Evolutionary conservation across 352 stramenopile genomes (phyloP), one percentile per base, ranked within the genome.

Genomic region (Phytophthora pisi): DNA sequence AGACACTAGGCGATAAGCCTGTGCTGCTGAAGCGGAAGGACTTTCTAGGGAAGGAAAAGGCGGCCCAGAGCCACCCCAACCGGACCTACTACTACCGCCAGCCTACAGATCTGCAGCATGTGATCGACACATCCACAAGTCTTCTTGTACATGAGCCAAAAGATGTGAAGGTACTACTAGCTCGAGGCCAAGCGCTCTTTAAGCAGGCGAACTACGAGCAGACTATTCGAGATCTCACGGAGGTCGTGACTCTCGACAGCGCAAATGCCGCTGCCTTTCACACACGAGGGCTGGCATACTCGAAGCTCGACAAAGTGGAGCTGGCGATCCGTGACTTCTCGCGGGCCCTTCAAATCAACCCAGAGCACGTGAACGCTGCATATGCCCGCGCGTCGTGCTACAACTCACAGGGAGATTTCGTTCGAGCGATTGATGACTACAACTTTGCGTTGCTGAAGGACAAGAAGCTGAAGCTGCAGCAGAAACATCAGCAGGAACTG

Each of bases 391-490:
- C 88, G 2, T 93, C 91, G 20, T 96, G 84, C 56, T 94, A 90
- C 72, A 97, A 97, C 64, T 86, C 75, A 16, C 83, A 95, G 57
- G 90, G 88, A 3, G 82, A 95, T 71, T 95, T 96, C 59, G 75
- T 88, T 20, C 77, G 77, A 23, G 91, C 91, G 2, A 97, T 97
- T 51, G 90, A 97, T 52, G 90, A 97, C 62, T 97, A 97, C 75
- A 96, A 93, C 51, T 84, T 94, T 31, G 89, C 90, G 1, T 68
- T 97, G 30, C 66, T 86, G 28, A 93, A 96, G 58, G 90, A 97
- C 65, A 86, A 93, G 57, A 78, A 82, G 49, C 60, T 79, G 26
- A 89, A 87, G 58, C 23, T 79, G 0, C 63, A 77, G 42, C 74
- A 78, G 56, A 77, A 77, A 6, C 61, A 69, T 45, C 65, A 75